phyloP scores from a whole-genome alignment of 2,329 filamentous ascomycete species.

The Epichloe uncinata region DNA sequence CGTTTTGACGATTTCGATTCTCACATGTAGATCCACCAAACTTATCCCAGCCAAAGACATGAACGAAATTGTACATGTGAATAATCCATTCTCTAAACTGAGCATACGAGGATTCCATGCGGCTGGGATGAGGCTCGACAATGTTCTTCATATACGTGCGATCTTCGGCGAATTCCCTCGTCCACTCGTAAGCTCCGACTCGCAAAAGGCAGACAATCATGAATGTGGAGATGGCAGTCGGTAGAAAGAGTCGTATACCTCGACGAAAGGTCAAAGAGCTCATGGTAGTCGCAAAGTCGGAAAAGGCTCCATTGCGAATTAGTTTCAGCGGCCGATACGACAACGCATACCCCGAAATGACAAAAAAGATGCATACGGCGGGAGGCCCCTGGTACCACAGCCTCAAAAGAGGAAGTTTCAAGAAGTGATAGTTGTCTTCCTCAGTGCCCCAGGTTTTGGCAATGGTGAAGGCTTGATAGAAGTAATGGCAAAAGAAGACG shows the following conservation, averaged over 20 bases:
- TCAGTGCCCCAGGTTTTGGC: conserved; percentile 35
- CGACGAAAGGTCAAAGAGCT: conserved; percentile 39
- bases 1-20: conserved; percentile 6
- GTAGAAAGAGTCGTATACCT: conserved; percentile 37
- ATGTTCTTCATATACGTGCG: conserved; percentile 32
- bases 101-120: conserved; percentile 21
- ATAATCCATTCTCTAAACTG: conserved; percentile 33
- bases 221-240: conserved; percentile 36
- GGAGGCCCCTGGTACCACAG: conserved; percentile 41
- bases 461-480: conserved; percentile 38
- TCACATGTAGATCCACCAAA: conserved; percentile 32
- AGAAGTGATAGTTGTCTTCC: conserved; percentile 29
- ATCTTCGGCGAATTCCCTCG: conserved; percentile 31
- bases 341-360: conserved; percentile 48
- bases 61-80: conserved; percentile 36
- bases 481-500: conserved; percentile 44
- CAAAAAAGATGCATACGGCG: conserved; percentile 48
- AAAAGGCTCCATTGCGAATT: conserved; percentile 21
- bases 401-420: conserved; percentile 40
- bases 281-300: conserved; percentile 31
- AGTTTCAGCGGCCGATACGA: conserved; percentile 39
- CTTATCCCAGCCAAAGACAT: conserved; percentile 37
- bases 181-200: conserved; percentile 34
- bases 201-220: conserved; percentile 31
- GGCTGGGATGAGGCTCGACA: conserved; percentile 32